phyloP scores from a whole-genome alignment of 805 yeast genomes.

The Saccharomycodes ludwigii region DNA sequence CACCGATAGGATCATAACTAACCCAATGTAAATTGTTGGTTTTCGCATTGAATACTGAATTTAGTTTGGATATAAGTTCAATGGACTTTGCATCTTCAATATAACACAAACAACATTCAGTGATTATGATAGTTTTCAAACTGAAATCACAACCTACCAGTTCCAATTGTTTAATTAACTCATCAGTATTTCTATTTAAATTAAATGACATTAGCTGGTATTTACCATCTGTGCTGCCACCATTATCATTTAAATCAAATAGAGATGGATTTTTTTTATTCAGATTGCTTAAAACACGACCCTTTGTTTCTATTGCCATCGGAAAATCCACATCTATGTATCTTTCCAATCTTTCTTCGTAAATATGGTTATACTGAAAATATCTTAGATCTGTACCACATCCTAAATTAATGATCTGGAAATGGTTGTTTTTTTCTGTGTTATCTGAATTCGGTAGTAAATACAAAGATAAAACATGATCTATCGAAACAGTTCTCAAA shows the following conservation, averaged over 20 bases:
- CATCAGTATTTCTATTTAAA: conserved; percentile 19
- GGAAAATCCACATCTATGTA: conserved; percentile 42
- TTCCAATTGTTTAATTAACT: conserved; percentile 19
- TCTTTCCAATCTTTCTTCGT: conserved; percentile 13
- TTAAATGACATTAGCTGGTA: conserved; percentile 24
- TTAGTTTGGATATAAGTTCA: conserved; percentile 26
- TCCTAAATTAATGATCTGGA: conserved; percentile 55
- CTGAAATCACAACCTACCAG: too few species aligned
- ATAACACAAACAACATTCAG: conserved; percentile 51
- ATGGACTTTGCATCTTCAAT: conserved; percentile 30
- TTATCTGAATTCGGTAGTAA: conserved; percentile 25
- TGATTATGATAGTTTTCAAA: conserved; percentile 34
- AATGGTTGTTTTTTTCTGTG: conserved; percentile 7
- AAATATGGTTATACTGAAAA: conserved; percentile 25
- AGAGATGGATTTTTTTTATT: neutral
- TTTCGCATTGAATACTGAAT: conserved; percentile 11
- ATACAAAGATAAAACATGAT: too few species aligned
- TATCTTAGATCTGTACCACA: conserved; percentile 55
- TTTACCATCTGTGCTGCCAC: too few species aligned
- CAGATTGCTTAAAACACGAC: neutral
- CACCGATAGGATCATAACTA: conserved; percentile 51
- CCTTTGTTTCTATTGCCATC: conserved; percentile 34
- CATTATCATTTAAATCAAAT: too few species aligned
- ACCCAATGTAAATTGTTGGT: conserved; percentile 15
- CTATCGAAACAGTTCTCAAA: conserved; percentile 43